These are phyloP conservation scores for Rubia yunnanensis DNA, from an alignment of 257 asterid species.

Conservation along the genomic window DNA sequence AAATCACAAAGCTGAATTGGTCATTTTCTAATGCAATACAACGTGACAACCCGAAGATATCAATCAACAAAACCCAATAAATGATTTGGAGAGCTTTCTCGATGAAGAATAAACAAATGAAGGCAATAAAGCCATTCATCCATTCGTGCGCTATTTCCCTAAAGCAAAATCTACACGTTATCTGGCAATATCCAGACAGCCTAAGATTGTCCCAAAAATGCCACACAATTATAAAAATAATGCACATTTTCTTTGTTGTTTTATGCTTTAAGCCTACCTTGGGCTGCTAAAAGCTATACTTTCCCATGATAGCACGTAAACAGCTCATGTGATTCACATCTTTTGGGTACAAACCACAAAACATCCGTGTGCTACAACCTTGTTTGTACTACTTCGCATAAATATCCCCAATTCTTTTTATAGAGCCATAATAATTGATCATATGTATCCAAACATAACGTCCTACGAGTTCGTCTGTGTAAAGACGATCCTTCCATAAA, in stretches of 20 bases:
- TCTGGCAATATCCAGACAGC: conserved; percentile 8
- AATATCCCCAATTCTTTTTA: not conserved
- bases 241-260: not conserved
- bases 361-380: conserved; percentile 1
- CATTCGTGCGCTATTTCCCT: conserved; percentile 3
- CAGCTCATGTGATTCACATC: not conserved
- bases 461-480: too few relatives aligned
- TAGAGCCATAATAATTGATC: not conserved
- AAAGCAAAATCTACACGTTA: not conserved
- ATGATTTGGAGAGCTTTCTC: not conserved
- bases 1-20: too few relatives aligned
- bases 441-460: not conserved
- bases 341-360: not conserved
- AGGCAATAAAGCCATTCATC: not conserved
- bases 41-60: not conserved
- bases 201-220: conserved; percentile 3
- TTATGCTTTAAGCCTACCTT: not conserved
- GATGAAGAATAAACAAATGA: not conserved
- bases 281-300: not conserved
- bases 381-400: not conserved
- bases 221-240: not conserved
- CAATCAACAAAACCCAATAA: not conserved
- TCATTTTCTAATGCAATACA: not conserved
- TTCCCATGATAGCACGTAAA: not conserved
- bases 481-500: too few relatives aligned